Conservation (phyloP, 1,284 basidiomycete genomes). For the Hemileia vastatrix region DNA sequence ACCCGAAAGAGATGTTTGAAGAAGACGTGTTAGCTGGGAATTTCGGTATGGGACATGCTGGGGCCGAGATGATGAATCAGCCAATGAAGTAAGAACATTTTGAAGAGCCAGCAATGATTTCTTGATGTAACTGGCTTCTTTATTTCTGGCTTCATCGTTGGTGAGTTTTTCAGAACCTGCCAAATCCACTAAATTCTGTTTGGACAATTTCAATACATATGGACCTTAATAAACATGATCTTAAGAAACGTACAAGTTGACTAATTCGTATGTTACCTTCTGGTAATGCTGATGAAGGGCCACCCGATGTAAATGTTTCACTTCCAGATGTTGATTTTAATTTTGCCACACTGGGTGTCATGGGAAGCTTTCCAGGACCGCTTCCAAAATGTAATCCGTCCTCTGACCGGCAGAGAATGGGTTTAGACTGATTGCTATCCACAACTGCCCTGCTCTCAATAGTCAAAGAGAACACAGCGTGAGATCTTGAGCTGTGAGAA, state of each 20-base stretch:
- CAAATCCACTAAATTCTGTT: constrained; percentile 52
- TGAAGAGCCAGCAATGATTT: constrained; percentile 46
- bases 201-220: constrained; percentile 25
- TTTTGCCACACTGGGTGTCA: constrained; percentile 13
- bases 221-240: neutral
- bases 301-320: too few relatives aligned
- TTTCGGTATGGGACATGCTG: constrained; percentile 52
- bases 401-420: neutral
- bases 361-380: constrained; percentile 8
- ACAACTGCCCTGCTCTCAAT: constrained; percentile 14
- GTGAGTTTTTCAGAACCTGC: constrained; percentile 53
- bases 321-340: constrained; percentile 1
- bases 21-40: constrained; percentile 50
- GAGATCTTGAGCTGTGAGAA: constrained; percentile 50
- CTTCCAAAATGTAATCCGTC: constrained; percentile 9
- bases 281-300: too few relatives aligned
- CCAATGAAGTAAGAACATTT: neutral
- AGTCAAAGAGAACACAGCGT: constrained; percentile 49
- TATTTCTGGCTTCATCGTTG: constrained; percentile 49
- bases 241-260: constrained; percentile 5
- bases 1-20: constrained; percentile 52
- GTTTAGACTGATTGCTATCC: too few relatives aligned
- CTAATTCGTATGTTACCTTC: constrained; percentile 14
- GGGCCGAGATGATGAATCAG: constrained; percentile 5
- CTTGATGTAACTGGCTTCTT: constrained; percentile 54